These are phyloP conservation scores for Chlamydomonas eustigma DNA, from an alignment of 139 green algal genomes.

Conservation along the genomic window DNA sequence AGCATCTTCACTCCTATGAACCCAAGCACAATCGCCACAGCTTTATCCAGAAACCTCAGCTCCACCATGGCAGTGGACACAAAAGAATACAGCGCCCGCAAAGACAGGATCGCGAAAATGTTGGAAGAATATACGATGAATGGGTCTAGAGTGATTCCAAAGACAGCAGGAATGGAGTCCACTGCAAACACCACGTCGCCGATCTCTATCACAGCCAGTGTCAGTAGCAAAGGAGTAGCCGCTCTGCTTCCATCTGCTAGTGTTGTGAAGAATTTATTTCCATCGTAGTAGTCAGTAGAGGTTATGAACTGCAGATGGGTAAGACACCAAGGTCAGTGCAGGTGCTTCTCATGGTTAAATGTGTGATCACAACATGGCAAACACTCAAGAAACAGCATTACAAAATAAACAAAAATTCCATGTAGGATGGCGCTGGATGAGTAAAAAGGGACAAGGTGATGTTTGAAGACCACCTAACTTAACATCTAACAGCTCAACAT, in stretches of 20 bases:
- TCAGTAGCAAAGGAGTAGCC: slow-evolving; percentile 89
- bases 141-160: slow-evolving; percentile 92
- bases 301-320: slow-evolving; percentile 44
- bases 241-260: slow-evolving; percentile 6
- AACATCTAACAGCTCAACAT: no score
- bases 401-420: no score
- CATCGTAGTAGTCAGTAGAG: slow-evolving; percentile 79
- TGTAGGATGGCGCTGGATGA: no score
- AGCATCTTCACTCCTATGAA: slow-evolving; percentile 87
- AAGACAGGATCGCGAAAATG: slow-evolving; percentile 85
- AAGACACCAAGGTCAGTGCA: no score
- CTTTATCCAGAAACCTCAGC: slow-evolving; percentile 75
- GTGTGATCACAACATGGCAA: no score
- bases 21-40: slow-evolving; percentile 78
- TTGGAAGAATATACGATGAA: slow-evolving; percentile 98
- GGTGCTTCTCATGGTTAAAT: no score
- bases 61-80: slow-evolving; percentile 37
- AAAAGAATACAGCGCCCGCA: slow-evolving; percentile 76
- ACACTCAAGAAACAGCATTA: no score
- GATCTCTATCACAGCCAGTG: slow-evolving; percentile 89
- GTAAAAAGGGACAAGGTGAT: no score
- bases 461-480: no score
- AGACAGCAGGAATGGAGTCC: slow-evolving; percentile 87
- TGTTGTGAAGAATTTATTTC: slow-evolving; percentile 68
- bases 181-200: slow-evolving; percentile 96